Percentiles rank a stretch among this genome's conserved stretches.
phyloP scores from a whole-genome alignment of 2,329 filamentous ascomycete genomes.

The Colletotrichum sp. region DNA sequence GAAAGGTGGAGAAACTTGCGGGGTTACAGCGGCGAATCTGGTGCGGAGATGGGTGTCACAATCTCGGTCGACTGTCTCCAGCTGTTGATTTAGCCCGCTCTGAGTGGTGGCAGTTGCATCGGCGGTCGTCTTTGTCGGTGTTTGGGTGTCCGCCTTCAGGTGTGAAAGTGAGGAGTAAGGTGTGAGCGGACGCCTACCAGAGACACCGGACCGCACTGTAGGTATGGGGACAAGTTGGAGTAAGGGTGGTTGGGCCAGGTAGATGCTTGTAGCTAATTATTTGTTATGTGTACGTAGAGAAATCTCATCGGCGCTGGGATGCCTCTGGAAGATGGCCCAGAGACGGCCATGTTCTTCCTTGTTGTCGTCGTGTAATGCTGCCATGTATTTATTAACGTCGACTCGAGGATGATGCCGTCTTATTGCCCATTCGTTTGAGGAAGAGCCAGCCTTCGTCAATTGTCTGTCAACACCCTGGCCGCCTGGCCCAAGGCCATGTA shows the following conservation, averaged over 20 bases:
- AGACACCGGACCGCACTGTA: neutral
- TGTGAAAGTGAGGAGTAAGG: neutral
- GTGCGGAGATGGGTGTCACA: conserved; percentile 20
- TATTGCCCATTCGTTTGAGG: neutral
- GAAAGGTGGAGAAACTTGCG: conserved; percentile 23
- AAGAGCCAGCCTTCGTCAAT: neutral
- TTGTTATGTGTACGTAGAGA: neutral
- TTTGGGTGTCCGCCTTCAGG: neutral
- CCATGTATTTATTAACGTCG: neutral
- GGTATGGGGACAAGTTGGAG: conserved; percentile 4
- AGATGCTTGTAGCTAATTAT: conserved; percentile 13
- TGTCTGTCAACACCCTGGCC: neutral
- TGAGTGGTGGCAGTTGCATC: neutral
- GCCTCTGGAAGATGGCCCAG: neutral
- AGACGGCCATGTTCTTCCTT: neutral
- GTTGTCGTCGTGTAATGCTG: neutral
- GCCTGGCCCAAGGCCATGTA: neutral
- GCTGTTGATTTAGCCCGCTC: neutral
- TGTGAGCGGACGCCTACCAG: neutral
- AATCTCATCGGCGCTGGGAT: neutral
- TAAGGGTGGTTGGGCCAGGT: neutral
- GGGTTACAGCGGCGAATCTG: conserved; percentile 20
- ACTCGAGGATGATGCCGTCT: neutral
- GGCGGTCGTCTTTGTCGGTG: neutral
- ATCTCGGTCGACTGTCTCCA: conserved; percentile 3